Conservation (phyloP, 129 eudicot genomes). For the Sambucus nigra region DNA sequence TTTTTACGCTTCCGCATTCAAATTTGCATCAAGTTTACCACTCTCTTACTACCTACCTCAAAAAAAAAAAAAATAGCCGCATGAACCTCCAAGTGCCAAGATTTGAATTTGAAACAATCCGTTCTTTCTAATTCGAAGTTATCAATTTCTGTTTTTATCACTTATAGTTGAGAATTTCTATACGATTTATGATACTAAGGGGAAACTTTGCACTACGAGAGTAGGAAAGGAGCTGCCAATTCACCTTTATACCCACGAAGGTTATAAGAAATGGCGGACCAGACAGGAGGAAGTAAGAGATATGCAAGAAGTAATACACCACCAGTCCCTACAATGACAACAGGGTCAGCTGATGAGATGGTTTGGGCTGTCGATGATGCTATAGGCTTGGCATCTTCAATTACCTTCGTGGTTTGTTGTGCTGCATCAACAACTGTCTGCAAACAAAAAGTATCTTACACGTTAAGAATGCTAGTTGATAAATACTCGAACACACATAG, state of each 20-base stretch:
- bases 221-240: background rate
- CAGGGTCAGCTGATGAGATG: slow-evolving; percentile 69
- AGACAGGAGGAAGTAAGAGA: slow-evolving; percentile 74
- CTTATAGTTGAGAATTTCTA: no score
- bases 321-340: slow-evolving; percentile 53
- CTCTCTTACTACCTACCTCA: no score
- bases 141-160: no score
- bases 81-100: no score
- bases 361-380: slow-evolving; percentile 78
- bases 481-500: background rate
- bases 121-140: no score
- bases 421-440: slow-evolving; percentile 99
- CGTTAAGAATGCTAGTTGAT: no score
- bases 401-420: slow-evolving; percentile 63
- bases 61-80: no score
- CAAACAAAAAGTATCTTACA: slow-evolving; percentile 7
- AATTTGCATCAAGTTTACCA: no score
- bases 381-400: slow-evolving; percentile 67
- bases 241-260: slow-evolving; percentile 88
- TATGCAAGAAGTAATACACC: slow-evolving; percentile 69
- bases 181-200: no score
- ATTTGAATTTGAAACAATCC: no score
- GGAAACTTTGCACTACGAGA: background rate
- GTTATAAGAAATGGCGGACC: slow-evolving; percentile 58
- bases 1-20: no score